phyloP scores from a whole-genome alignment of 768 basidiomycete genomes.

The Phanerochaete carnosa region DNA sequence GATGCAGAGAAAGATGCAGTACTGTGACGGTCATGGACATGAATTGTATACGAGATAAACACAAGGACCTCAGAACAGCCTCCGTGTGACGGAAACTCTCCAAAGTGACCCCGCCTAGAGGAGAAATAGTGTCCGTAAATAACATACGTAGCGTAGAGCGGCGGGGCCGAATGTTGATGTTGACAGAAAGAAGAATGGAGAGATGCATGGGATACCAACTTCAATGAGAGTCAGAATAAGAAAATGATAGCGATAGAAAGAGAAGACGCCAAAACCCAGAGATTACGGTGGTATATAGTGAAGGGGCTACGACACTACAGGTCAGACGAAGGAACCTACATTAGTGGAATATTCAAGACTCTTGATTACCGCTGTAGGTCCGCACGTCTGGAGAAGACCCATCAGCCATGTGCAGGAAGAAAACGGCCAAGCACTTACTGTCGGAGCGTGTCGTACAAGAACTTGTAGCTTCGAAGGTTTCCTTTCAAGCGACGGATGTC shows the following conservation, averaged over 20 bases:
- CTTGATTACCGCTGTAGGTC: constrained; percentile 23
- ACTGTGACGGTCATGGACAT: not conserved
- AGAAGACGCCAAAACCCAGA: not conserved
- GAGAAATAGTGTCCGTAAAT: not conserved
- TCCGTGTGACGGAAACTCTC: not conserved
- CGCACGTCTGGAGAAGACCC: constrained; percentile 17
- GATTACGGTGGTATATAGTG: constrained; percentile 2
- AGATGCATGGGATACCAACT: not conserved
- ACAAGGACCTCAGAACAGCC: not conserved
- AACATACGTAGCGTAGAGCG: not conserved
- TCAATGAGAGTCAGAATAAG: not conserved
- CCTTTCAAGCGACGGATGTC: constrained; percentile 93
- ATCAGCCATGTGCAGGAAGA: not conserved
- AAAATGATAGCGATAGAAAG: not conserved
- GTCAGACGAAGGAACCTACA: not conserved
- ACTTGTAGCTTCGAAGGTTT: constrained; percentile 89
- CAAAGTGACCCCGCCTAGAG: not conserved
- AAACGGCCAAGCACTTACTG: constrained; percentile 50
- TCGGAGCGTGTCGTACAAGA: constrained; percentile 83
- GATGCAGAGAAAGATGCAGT: constrained; percentile 1
- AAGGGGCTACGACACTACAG: not conserved
- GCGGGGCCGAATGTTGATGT: not conserved
- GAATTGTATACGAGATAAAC: not conserved
- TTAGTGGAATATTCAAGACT: not conserved
- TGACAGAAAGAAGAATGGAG: not conserved